These are phyloP conservation scores for Terana coerulea DNA, from an alignment of 768 basidiomycete genomes.

Conservation along the genomic window DNA sequence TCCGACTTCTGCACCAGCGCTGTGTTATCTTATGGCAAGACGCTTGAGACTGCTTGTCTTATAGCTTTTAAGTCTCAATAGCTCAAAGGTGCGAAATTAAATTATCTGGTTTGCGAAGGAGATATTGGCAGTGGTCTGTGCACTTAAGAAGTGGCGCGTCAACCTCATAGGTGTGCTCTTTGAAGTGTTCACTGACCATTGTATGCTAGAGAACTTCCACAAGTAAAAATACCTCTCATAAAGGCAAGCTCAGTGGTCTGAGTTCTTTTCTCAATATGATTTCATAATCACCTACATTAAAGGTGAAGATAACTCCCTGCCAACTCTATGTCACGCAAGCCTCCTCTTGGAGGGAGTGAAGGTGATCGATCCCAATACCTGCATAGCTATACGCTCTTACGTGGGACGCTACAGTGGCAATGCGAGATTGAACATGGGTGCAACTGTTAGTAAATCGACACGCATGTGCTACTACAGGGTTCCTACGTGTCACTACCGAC, in stretches of 20 bases:
- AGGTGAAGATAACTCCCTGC: constrained; percentile 34
- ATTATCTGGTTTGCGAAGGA: constrained; percentile 38
- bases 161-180: constrained; percentile 21
- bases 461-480: too few species aligned
- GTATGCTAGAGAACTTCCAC: constrained; percentile 30
- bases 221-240: constrained; percentile 29
- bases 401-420: too few species aligned
- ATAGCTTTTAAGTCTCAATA: constrained; percentile 29
- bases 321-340: constrained; percentile 26
- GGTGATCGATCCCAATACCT: too few species aligned
- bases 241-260: constrained; percentile 34
- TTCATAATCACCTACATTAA: constrained; percentile 32
- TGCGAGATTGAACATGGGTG: too few species aligned
- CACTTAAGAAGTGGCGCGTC: constrained; percentile 20
- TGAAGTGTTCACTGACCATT: constrained; percentile 33
- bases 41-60: constrained; percentile 30
- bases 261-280: constrained; percentile 36
- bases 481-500: too few species aligned
- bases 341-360: too few species aligned
- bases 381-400: too few species aligned
- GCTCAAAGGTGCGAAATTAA: constrained; percentile 25
- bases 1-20: constrained; percentile 28
- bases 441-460: too few species aligned
- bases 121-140: constrained; percentile 31
- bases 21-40: constrained; percentile 27